phyloP scores from a whole-genome alignment of 176 grass and related monocot genomes.

The Dactylis glomerata region DNA sequence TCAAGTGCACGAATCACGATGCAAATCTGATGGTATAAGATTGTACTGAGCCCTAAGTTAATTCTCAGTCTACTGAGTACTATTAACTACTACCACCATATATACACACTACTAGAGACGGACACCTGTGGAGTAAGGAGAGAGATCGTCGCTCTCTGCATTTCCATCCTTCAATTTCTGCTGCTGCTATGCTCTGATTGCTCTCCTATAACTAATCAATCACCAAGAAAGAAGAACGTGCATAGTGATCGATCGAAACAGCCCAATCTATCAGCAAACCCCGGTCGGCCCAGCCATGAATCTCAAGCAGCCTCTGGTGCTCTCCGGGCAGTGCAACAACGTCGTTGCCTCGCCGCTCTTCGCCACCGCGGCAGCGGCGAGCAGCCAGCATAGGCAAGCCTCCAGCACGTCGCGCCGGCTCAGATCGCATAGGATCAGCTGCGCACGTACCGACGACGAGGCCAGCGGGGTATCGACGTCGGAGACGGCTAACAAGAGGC shows the following conservation, averaged over 20 bases:
- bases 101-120: no score
- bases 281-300: conserved; percentile 25
- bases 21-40: no score
- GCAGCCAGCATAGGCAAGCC: not conserved
- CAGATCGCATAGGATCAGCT: conserved; percentile 4
- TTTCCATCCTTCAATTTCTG: not conserved
- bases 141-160: not conserved
- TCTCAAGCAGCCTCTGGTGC: conserved; percentile 42
- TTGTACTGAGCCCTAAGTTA: no score
- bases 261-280: not conserved
- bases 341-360: conserved; percentile 20
- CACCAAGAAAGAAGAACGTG: not conserved
- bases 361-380: not conserved
- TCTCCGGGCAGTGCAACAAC: conserved; percentile 21
- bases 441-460: no score
- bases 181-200: not conserved
- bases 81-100: no score
- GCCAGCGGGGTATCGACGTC: not conserved
- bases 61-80: no score
- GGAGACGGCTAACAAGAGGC: not conserved
- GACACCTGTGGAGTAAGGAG: no score
- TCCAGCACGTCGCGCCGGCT: not conserved
- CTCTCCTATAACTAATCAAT: not conserved
- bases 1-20: no score
- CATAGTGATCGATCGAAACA: not conserved